Percentiles rank a stretch among this genome's conserved stretches.
Conservation (phyloP, 768 basidiomycete genomes). For the Phlebiopsis flavidoalba region DNA sequence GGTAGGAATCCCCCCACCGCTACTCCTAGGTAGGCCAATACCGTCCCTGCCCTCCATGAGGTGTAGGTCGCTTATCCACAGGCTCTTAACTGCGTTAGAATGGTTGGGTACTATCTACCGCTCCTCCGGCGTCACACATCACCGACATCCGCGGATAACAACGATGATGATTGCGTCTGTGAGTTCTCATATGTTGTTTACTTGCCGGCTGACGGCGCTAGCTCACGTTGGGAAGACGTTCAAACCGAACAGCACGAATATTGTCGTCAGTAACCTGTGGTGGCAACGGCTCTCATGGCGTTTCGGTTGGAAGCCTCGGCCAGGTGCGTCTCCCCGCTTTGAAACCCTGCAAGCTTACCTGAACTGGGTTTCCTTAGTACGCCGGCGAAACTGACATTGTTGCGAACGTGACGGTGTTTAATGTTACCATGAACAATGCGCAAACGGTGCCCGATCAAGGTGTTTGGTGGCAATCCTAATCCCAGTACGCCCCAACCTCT, state of each 20-base stretch:
- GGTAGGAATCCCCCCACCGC: conserved; percentile 26
- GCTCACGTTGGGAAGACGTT: conserved; percentile 24
- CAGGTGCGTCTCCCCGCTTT: conserved; percentile 22
- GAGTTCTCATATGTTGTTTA: conserved; percentile 16
- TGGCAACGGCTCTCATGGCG: conserved; percentile 42
- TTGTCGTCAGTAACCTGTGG: conserved; percentile 34
- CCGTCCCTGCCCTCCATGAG: not conserved
- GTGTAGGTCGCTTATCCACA: not conserved
- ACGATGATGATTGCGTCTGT: conserved; percentile 38
- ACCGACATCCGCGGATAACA: conserved; percentile 34
- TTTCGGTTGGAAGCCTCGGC: conserved; percentile 46
- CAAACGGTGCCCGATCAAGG: conserved; percentile 51
- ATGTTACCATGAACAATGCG: conserved; percentile 40
- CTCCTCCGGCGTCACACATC: conserved; percentile 29
- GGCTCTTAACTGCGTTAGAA: conserved; percentile 22
- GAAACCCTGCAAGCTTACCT: not conserved
- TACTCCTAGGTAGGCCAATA: conserved; percentile 31
- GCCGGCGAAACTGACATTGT: conserved; percentile 38
- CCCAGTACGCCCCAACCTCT: conserved; percentile 23
- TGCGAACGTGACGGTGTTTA: conserved; percentile 35
- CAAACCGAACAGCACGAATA: conserved; percentile 43
- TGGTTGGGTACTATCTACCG: conserved; percentile 49
- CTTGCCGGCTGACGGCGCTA: not conserved
- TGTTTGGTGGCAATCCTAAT: conserved; percentile 40
- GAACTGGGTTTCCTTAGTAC: conserved; percentile 20